These are phyloP conservation scores for Purpureocillium takamizusanense DNA, from an alignment of 2,329 filamentous ascomycete species.

Conservation along the genomic window DNA sequence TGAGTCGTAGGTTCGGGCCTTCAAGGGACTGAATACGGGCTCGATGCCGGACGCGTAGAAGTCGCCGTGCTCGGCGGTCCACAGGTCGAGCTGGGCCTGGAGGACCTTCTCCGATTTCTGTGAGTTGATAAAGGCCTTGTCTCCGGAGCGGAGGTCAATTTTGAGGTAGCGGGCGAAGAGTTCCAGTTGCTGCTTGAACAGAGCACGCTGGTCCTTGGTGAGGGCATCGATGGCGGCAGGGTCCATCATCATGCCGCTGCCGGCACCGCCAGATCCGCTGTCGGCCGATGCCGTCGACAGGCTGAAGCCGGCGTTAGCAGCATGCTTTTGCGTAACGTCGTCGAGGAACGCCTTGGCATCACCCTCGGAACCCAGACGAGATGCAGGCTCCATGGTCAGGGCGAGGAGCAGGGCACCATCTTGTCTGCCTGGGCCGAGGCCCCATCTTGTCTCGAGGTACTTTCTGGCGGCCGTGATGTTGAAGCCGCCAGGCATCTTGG, in stretches of 20 bases:
- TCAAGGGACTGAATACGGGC: slow-evolving; percentile 85
- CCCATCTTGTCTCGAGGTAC: slow-evolving; percentile 91
- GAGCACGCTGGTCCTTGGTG: slow-evolving; percentile 88
- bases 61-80: slow-evolving; percentile 92
- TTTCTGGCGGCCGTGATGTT: slow-evolving; percentile 95
- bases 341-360: slow-evolving; percentile 93
- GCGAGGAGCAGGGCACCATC: slow-evolving; percentile 83
- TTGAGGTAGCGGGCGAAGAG: slow-evolving; percentile 92
- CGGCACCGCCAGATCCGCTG: slow-evolving; percentile 60
- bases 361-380: slow-evolving; percentile 78
- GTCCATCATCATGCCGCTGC: slow-evolving; percentile 98
- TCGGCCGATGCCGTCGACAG: slow-evolving; percentile 68
- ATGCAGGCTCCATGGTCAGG: slow-evolving; percentile 83
- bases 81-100: slow-evolving; percentile 88
- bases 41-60: slow-evolving; percentile 93
- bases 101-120: slow-evolving; percentile 81
- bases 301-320: slow-evolving; percentile 71
- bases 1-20: slow-evolving; percentile 93
- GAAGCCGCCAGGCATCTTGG: slow-evolving; percentile 99
- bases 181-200: slow-evolving; percentile 98
- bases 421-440: slow-evolving; percentile 75
- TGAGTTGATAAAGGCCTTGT: slow-evolving; percentile 81
- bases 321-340: slow-evolving; percentile 82
- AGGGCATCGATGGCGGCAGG: slow-evolving; percentile 92
- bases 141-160: slow-evolving; percentile 91